A percentile compares a stretch with the other conserved stretches of the same genome.
phyloP scores from a whole-genome alignment of 1,284 basidiomycete species.

The Leccinum ambiguum region DNA sequence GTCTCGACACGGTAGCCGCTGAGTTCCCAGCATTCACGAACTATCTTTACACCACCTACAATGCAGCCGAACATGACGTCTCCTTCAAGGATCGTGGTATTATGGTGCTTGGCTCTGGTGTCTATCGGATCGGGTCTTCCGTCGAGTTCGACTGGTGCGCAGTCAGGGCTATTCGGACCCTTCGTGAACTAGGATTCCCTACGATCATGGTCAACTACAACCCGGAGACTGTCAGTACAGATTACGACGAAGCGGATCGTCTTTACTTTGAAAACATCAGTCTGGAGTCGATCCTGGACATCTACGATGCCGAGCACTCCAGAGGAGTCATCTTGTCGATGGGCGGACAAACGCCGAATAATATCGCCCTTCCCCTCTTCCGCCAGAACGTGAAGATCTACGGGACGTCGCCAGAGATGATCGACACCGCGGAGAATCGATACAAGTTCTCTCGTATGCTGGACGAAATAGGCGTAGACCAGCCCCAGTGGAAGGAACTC shows the following conservation, averaged over 20 bases:
- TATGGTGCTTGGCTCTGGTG: conserved; percentile 97
- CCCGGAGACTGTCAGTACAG: conserved; percentile 98
- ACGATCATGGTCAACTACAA: conserved; percentile 99
- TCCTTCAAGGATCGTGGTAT: conserved; percentile 89
- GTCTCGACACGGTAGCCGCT: conserved; percentile 97
- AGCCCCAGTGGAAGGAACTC: conserved; percentile 96
- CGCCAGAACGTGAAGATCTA: conserved; percentile 98
- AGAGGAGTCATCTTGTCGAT: conserved; percentile 95
- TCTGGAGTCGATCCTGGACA: conserved; percentile 95
- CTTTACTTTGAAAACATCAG: conserved; percentile 99
- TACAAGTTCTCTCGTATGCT: conserved; percentile 99
- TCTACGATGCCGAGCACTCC: conserved; percentile 91
- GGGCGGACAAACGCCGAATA: conserved; percentile 99
- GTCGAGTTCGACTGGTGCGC: conserved; percentile 99
- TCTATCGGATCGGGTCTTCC: conserved; percentile 97
- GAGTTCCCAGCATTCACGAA: conserved; percentile 99
- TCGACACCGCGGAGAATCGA: conserved; percentile 98
- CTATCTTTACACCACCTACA: conserved; percentile 98
- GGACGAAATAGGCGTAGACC: conserved; percentile 97
- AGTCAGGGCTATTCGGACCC: conserved; percentile 93
- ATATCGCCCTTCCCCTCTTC: conserved; percentile 92
- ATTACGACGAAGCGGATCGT: conserved; percentile 98
- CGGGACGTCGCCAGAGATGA: conserved; percentile 99
- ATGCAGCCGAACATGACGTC: conserved; percentile 91
- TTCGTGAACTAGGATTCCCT: conserved; percentile 92